Evolutionary conservation across 2,329 filamentous ascomycete genomes (phyloP).

Genomic region (Fusarium poae): DNA sequence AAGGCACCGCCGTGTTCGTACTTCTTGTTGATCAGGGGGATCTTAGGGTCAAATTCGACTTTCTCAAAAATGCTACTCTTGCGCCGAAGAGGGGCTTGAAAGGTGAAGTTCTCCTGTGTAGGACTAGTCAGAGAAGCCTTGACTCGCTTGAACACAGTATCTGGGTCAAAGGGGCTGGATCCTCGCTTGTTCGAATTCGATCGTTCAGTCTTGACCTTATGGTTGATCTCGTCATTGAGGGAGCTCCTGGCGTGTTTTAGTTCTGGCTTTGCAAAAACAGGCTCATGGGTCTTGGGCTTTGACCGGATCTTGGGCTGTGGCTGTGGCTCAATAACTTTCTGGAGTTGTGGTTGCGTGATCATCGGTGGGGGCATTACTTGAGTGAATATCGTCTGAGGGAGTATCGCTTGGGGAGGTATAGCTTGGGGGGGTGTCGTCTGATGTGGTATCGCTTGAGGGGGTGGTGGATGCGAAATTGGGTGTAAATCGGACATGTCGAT

Average conservation of each 20-base stretch:
- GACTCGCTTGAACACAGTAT: constrained; percentile 71
- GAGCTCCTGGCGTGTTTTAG: constrained; percentile 69
- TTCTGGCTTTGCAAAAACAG: constrained; percentile 70
- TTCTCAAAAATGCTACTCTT: constrained; percentile 66
- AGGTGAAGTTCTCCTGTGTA: constrained; percentile 37
- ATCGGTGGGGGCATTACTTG: constrained; percentile 18
- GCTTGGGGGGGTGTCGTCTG: constrained; percentile 9
- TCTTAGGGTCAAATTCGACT: constrained; percentile 65
- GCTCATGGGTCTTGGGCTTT: constrained; percentile 45
- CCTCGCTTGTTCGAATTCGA: constrained; percentile 61
- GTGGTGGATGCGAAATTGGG: background rate
- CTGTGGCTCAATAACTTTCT: constrained; percentile 27
- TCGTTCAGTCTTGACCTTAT: constrained; percentile 51
- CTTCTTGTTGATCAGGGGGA: constrained; percentile 69
- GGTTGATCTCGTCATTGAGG: constrained; percentile 58
- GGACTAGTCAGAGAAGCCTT: constrained; percentile 59
- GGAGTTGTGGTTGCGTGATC: constrained; percentile 31
- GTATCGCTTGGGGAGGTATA: constrained; percentile 8
- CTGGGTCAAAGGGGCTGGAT: constrained; percentile 68
- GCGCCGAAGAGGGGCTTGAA: constrained; percentile 48
- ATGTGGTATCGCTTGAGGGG: background rate
- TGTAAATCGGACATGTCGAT: constrained; percentile 49
- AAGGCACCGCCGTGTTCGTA: constrained; percentile 70
- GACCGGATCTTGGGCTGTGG: constrained; percentile 27
- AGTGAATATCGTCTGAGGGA: background rate